phyloP scores from a whole-genome alignment of 345 rosid species.

The Moricandia moricandioides region DNA sequence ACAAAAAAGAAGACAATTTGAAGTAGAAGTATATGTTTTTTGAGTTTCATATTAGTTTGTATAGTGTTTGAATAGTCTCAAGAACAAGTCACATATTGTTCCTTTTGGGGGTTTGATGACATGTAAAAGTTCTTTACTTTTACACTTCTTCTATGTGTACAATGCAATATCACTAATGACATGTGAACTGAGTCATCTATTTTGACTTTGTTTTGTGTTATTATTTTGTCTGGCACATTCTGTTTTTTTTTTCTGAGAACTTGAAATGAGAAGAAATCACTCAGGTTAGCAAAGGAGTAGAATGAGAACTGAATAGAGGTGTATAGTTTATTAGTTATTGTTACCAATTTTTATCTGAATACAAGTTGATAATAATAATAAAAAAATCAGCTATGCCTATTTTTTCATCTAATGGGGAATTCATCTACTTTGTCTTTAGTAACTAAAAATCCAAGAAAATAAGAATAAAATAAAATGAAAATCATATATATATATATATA shows the following conservation, averaged over 20 bases:
- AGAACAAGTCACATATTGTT: too few species aligned
- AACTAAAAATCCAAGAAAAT: too few species aligned
- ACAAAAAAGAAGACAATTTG: not conserved
- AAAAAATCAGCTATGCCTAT: too few species aligned
- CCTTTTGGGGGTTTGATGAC: too few species aligned
- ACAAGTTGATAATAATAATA: too few species aligned
- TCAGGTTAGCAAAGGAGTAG: not conserved
- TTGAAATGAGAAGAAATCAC: not conserved
- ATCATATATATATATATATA: too few species aligned
- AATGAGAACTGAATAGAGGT: not conserved
- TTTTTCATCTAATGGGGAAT: too few species aligned
- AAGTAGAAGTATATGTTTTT: not conserved
- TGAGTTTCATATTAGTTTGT: not conserved
- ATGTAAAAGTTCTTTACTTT: not conserved
- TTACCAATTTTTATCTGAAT: not conserved
- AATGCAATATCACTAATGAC: not conserved
- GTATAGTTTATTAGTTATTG: not conserved
- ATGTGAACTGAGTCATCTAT: not conserved
- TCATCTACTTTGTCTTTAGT: too few species aligned
- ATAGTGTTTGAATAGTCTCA: not conserved
- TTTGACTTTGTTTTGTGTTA: not conserved
- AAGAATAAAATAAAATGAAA: too few species aligned
- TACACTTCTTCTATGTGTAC: not conserved
- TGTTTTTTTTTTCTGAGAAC: not conserved
- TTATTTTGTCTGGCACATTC: not conserved